These are phyloP conservation scores for Cercospora canescens DNA, from an alignment of 2,329 filamentous ascomycete species.

Conservation along the genomic window DNA sequence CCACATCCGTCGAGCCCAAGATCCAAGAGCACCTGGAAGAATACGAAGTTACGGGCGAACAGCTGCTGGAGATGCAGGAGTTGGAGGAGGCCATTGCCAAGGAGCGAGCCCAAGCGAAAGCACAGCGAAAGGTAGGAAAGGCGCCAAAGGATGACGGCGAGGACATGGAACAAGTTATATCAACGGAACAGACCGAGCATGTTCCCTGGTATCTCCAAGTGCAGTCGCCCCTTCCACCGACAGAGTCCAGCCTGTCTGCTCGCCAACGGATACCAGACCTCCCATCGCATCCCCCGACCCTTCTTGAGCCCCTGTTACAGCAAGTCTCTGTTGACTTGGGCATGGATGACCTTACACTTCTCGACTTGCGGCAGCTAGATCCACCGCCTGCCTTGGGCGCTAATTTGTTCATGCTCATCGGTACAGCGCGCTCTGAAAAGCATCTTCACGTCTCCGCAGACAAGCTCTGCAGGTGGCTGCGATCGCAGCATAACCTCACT, in stretches of 20 bases:
- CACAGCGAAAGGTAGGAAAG: neutral
- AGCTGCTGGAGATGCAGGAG: slow-evolving; percentile 9
- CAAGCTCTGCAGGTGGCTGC: slow-evolving; percentile 82
- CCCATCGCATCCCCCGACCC: slow-evolving; percentile 67
- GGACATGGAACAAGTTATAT: neutral
- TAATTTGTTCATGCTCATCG: slow-evolving; percentile 89
- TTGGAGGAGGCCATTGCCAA: slow-evolving; percentile 5
- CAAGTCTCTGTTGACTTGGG: slow-evolving; percentile 83
- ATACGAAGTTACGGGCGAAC: slow-evolving; percentile 7
- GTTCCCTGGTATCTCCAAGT: slow-evolving; percentile 87
- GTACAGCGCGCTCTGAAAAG: slow-evolving; percentile 86
- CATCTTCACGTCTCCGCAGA: slow-evolving; percentile 91
- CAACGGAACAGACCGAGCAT: slow-evolving; percentile 6
- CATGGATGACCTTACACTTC: slow-evolving; percentile 74
- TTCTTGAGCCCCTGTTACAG: slow-evolving; percentile 71
- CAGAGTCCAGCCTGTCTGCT: slow-evolving; percentile 47
- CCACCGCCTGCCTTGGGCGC: slow-evolving; percentile 84
- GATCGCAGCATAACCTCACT: slow-evolving; percentile 68
- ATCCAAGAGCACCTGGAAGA: neutral
- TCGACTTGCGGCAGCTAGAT: slow-evolving; percentile 82
- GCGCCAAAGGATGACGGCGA: neutral
- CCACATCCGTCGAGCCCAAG: neutral
- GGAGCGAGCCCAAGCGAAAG: neutral
- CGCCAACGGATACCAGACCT: slow-evolving; percentile 62
- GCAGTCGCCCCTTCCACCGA: slow-evolving; percentile 35